Evolutionary conservation across 2,329 filamentous ascomycete species (phyloP).

Genomic region (Calonectria henricotiae): DNA sequence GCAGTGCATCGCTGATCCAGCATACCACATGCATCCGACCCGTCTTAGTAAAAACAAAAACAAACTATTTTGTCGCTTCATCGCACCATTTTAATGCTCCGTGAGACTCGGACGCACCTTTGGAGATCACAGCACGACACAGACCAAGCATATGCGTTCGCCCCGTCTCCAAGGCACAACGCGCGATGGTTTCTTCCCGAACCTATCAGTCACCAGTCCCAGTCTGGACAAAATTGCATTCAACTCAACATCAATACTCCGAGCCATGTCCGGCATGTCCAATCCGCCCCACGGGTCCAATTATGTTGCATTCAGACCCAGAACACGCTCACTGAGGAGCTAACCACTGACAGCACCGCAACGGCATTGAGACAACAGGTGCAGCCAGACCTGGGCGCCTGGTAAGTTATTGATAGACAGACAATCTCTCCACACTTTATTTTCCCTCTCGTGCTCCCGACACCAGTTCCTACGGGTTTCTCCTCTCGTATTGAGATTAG

Average conservation of each 20-base stretch:
- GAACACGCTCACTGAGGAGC: neutral
- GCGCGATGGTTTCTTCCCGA: neutral
- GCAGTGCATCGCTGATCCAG: neutral
- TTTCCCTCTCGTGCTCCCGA: neutral
- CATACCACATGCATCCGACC: neutral
- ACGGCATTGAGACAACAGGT: constrained; percentile 14
- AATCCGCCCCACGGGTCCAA: neutral
- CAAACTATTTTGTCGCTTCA: constrained; percentile 2
- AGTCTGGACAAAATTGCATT: constrained; percentile 25
- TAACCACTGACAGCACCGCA: neutral
- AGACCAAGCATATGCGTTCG: neutral
- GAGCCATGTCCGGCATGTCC: neutral
- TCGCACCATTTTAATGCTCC: neutral
- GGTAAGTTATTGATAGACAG: constrained; percentile 18
- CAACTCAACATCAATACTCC: neutral
- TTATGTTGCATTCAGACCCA: neutral
- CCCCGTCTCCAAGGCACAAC: constrained; percentile 4
- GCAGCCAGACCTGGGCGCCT: neutral
- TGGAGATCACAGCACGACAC: constrained; percentile 8
- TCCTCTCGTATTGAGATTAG: constrained; percentile 15
- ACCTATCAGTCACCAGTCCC: neutral
- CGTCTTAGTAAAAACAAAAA: neutral
- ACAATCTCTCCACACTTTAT: constrained; percentile 16
- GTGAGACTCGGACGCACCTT: constrained; percentile 1
- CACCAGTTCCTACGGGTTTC: constrained; percentile 4